phyloP scores from a whole-genome alignment of 2,329 filamentous ascomycete species.

The Ophiocordyceps camponoti-saundersi region DNA sequence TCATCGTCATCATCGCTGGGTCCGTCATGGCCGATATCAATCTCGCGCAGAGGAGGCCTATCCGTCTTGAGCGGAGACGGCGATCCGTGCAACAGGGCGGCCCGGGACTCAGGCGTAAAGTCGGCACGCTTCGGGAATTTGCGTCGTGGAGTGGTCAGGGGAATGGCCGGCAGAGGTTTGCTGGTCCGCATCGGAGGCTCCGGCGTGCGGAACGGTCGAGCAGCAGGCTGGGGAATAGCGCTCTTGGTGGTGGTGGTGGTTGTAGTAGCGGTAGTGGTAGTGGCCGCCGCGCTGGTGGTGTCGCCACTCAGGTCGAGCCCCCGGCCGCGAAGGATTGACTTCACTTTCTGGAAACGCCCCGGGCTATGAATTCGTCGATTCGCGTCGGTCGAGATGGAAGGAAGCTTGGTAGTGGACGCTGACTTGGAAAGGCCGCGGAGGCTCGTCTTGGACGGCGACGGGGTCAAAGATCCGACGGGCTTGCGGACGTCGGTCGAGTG shows the following conservation, averaged over 20 bases:
- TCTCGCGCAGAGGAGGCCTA: conserved; percentile 11
- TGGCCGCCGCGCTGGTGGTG: conserved; percentile 2
- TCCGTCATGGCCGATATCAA: conserved; percentile 12
- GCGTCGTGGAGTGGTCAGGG: conserved; percentile 49
- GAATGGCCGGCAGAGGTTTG: conserved; percentile 32
- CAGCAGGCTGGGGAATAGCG: conserved; percentile 27
- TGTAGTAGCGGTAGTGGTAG: too few species aligned
- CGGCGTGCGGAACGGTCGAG: conserved; percentile 27
- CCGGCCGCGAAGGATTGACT: conserved; percentile 36
- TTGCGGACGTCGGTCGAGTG: conserved; percentile 19
- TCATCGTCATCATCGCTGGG: conserved; percentile 1
- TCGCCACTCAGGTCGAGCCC: conserved; percentile 15
- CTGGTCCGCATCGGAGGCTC: conserved; percentile 22
- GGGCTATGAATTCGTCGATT: conserved; percentile 27
- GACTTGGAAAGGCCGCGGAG: conserved; percentile 27
- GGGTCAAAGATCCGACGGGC: conserved; percentile 15
- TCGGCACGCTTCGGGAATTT: conserved; percentile 58
- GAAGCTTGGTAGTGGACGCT: conserved; percentile 14
- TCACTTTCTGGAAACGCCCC: conserved; percentile 35
- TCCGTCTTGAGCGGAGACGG: conserved; percentile 38
- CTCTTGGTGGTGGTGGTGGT: conserved; percentile 13
- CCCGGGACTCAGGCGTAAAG: conserved; percentile 53
- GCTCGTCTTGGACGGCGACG: conserved; percentile 29
- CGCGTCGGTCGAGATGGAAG: conserved; percentile 14
- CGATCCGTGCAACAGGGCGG: conserved; percentile 26